These are phyloP conservation scores for Globisporangium sylvaticum DNA, from an alignment of 352 stramenopile genomes.

Conservation along the genomic window DNA sequence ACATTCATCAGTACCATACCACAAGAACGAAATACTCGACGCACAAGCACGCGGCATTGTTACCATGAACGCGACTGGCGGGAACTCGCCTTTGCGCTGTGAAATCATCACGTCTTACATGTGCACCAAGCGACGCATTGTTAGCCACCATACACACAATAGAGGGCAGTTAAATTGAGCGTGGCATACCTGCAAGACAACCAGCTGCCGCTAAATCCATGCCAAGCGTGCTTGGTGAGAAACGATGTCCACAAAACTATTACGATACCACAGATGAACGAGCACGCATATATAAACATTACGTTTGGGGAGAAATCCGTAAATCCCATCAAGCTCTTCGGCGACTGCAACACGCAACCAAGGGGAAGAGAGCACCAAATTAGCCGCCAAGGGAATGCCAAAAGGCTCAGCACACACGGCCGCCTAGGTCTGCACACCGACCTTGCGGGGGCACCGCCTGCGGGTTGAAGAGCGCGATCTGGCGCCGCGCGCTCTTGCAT, in stretches of 20 bases:
- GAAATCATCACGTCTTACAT: conserved; percentile 74
- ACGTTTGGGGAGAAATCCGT: conserved; percentile 54
- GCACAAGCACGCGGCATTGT: neutral
- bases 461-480: conserved; percentile 59
- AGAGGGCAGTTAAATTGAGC: neutral
- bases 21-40: neutral
- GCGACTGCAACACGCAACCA: conserved; percentile 24
- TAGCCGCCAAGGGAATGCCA: neutral
- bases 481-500: conserved; percentile 36
- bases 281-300: neutral
- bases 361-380: neutral
- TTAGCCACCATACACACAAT: neutral
- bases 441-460: conserved; percentile 42
- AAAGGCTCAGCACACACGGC: neutral
- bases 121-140: conserved; percentile 1
- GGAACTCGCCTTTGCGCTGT: conserved; percentile 61
- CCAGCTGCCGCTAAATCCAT: conserved; percentile 33
- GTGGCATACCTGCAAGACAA: conserved; percentile 44
- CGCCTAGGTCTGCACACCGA: neutral
- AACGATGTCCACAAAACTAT: neutral
- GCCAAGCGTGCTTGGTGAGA: neutral
- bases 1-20: neutral
- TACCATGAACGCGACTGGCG: conserved; percentile 70
- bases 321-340: conserved; percentile 47
- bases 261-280: neutral